A percentile compares a stretch with the other conserved stretches of the same genome.
phyloP scores from a whole-genome alignment of 768 basidiomycete genomes.

The Basidioascus undulatus region DNA sequence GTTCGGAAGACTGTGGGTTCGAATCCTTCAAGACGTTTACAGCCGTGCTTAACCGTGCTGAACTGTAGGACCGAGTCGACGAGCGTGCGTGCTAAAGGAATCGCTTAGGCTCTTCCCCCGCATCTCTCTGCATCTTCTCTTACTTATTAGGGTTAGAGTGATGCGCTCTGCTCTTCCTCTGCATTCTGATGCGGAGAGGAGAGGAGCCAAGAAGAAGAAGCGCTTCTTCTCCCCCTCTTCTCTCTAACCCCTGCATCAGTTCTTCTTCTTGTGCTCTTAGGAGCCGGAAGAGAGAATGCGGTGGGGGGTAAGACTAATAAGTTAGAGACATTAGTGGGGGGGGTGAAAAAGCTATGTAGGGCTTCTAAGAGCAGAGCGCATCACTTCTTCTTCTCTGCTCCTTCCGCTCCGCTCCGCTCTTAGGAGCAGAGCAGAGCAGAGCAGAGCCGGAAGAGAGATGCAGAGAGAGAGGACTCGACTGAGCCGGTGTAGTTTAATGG shows the following conservation, averaged over 20 bases:
- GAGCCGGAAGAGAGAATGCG: too few relatives aligned
- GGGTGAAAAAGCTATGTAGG: background rate
- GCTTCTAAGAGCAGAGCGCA: background rate
- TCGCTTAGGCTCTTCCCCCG: background rate
- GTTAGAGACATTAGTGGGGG: background rate
- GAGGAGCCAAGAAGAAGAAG: too few relatives aligned
- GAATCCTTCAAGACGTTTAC: background rate
- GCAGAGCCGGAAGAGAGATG: too few relatives aligned
- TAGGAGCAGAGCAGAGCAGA: too few relatives aligned
- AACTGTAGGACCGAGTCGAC: conserved; percentile 5
- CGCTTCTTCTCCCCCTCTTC: background rate
- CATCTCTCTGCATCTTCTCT: background rate
- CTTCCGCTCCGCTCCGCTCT: background rate
- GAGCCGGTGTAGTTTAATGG: conserved; percentile 10
- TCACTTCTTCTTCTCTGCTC: background rate
- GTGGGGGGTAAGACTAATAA: too few relatives aligned
- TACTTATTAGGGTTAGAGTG: background rate
- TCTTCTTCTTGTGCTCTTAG: too few relatives aligned
- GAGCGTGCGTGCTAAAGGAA: background rate
- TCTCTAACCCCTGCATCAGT: too few relatives aligned
- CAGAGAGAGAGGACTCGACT: too few relatives aligned
- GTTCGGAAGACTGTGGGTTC: conserved; percentile 5
- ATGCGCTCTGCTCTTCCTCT: background rate
- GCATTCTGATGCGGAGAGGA: background rate
- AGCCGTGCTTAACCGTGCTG: background rate